Evolutionary conservation across 2,329 filamentous ascomycete genomes (phyloP).

Genomic region (Cladosporium sp.): DNA sequence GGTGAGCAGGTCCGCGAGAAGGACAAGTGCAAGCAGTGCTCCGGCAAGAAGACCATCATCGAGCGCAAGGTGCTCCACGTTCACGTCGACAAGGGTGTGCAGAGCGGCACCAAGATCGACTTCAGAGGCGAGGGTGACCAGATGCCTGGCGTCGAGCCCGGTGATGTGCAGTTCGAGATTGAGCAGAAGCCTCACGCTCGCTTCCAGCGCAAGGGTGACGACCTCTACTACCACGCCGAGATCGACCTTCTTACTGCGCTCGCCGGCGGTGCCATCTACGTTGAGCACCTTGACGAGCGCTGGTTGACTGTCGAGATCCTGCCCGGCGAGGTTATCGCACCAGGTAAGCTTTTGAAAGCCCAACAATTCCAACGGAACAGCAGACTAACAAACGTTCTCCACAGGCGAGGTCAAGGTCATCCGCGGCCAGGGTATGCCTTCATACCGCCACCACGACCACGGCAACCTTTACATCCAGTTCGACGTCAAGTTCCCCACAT

Average conservation of each 20-base stretch:
- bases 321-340: conserved; percentile 91
- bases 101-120: conserved; percentile 92
- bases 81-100: conserved; percentile 92
- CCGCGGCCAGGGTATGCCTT: conserved; percentile 96
- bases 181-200: conserved; percentile 97
- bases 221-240: conserved; percentile 91
- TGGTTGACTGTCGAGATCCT: conserved; percentile 93
- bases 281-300: conserved; percentile 96
- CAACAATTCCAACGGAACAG: conserved; percentile 16
- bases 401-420: conserved; percentile 89
- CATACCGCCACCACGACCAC: conserved; percentile 88
- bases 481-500: conserved; percentile 88
- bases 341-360: conserved; percentile 62
- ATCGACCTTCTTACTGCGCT: conserved; percentile 95
- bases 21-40: conserved; percentile 95
- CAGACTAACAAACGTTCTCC: background rate
- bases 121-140: conserved; percentile 98
- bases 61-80: conserved; percentile 98
- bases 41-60: conserved; percentile 95
- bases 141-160: conserved; percentile 85
- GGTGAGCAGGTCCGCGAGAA: conserved; percentile 96
- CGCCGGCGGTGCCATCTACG: conserved; percentile 84
- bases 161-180: conserved; percentile 97
- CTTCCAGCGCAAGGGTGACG: conserved; percentile 95
- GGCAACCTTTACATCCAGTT: conserved; percentile 98